Evolutionary conservation across 1,284 basidiomycete genomes (phyloP).

Genomic region (Inonotus hispidus): DNA sequence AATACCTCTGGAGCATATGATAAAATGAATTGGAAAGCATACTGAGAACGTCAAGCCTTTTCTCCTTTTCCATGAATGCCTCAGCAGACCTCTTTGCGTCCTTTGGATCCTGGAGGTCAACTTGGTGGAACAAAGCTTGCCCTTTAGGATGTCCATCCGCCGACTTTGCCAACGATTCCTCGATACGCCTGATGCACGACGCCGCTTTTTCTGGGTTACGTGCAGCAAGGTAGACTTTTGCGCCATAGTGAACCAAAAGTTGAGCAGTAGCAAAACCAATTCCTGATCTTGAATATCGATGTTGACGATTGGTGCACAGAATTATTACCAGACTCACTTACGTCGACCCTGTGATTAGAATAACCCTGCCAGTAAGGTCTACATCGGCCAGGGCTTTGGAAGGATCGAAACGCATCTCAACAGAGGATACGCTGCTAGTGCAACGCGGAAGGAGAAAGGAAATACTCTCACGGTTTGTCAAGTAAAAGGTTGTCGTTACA

Average conservation of each 20-base stretch:
- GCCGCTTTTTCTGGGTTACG: slow-evolving; percentile 30
- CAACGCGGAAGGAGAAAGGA: neutral
- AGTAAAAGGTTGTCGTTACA: too few species aligned
- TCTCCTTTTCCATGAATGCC: slow-evolving; percentile 24
- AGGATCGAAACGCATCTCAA: slow-evolving; percentile 1
- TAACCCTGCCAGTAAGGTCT: neutral
- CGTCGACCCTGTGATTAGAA: slow-evolving; percentile 8
- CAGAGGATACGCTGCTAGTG: neutral
- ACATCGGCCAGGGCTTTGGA: neutral
- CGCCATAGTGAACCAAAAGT: slow-evolving; percentile 30
- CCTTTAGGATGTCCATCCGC: slow-evolving; percentile 22
- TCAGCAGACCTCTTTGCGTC: slow-evolving; percentile 23
- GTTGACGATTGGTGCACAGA: neutral
- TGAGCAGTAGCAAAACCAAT: slow-evolving; percentile 14
- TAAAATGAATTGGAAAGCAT: neutral
- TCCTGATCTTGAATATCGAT: slow-evolving; percentile 4
- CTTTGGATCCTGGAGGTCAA: slow-evolving; percentile 23
- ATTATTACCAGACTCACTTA: neutral
- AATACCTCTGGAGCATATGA: neutral
- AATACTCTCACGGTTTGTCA: too few species aligned
- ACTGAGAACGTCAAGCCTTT: slow-evolving; percentile 26
- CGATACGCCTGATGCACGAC: slow-evolving; percentile 32
- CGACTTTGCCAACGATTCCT: slow-evolving; percentile 15
- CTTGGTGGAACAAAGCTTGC: slow-evolving; percentile 20
- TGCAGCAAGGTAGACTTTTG: slow-evolving; percentile 36